Evolutionary conservation across 1,284 basidiomycete species (phyloP).

Genomic region (Ustilago sp.): DNA sequence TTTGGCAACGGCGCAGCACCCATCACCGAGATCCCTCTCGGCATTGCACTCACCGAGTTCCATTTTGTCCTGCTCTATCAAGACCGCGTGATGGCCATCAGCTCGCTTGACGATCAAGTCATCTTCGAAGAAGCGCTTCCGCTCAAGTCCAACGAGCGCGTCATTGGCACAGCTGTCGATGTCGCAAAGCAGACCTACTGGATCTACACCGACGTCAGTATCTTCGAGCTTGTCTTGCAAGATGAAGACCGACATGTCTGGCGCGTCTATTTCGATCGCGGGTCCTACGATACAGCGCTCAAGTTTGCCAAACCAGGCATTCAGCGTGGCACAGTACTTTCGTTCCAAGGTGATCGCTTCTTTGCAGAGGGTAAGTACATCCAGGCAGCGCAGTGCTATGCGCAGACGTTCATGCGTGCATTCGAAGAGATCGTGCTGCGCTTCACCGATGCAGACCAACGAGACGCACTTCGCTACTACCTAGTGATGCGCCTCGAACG

Average conservation of each 20-base stretch:
- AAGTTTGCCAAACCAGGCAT: conserved; percentile 82
- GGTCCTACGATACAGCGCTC: conserved; percentile 81
- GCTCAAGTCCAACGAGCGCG: conserved; percentile 56
- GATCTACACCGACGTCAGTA: conserved; percentile 89
- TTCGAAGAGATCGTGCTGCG: conserved; percentile 94
- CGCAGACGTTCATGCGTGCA: conserved; percentile 75
- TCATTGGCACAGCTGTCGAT: conserved; percentile 73
- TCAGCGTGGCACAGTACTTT: conserved; percentile 87
- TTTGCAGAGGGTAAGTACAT: conserved; percentile 86
- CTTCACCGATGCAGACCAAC: conserved; percentile 88
- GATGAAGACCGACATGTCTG: conserved; percentile 96
- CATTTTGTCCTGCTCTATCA: conserved; percentile 89
- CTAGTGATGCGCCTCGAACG: conserved; percentile 87
- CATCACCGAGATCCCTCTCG: conserved; percentile 71
- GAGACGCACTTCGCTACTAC: conserved; percentile 92
- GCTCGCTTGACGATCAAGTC: conserved; percentile 82
- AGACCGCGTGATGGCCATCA: conserved; percentile 82
- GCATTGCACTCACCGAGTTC: conserved; percentile 88
- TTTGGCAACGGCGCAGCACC: conserved; percentile 21
- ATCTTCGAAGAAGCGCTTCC: conserved; percentile 80
- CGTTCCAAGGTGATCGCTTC: conserved; percentile 85
- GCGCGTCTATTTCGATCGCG: conserved; percentile 86
- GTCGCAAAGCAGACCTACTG: conserved; percentile 90
- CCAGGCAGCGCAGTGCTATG: conserved; percentile 90
- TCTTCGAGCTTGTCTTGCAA: conserved; percentile 86